Evolutionary conservation across 306 rosid species (phyloP).

Genomic region (Vigna hirtella): DNA sequence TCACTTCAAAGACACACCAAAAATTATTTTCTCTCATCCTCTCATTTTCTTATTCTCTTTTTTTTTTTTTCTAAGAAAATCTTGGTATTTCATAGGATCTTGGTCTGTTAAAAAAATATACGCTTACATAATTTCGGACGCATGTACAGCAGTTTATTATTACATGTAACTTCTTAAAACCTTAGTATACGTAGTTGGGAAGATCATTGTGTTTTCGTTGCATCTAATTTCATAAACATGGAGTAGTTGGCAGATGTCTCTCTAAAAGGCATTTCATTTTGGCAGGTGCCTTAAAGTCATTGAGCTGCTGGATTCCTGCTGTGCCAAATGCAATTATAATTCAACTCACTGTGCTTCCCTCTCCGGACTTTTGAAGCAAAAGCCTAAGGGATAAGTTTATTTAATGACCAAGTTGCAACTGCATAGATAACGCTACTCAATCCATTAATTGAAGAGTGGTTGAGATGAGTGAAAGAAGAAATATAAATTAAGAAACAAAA

Average conservation of each 20-base stretch:
- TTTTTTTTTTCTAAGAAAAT: no score
- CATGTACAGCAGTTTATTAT: constrained; percentile 1
- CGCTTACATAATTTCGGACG: no score
- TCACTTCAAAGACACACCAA: no score
- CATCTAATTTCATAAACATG: not conserved
- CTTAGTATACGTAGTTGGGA: not conserved
- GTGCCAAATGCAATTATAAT: constrained; percentile 72
- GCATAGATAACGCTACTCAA: no score
- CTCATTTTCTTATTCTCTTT: no score
- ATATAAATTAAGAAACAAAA: no score
- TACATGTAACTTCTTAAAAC: not conserved
- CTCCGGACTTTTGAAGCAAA: constrained; percentile 80
- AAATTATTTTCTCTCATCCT: no score
- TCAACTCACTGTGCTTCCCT: constrained; percentile 95
- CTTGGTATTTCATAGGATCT: no score
- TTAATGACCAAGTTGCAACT: not conserved
- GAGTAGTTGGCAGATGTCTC: not conserved
- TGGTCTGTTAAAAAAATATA: no score
- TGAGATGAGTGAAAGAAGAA: no score
- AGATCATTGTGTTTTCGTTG: not conserved
- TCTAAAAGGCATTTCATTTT: constrained; percentile 13
- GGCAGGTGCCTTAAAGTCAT: constrained; percentile 74
- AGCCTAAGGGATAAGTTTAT: constrained; percentile 46
- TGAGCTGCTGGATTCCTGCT: constrained; percentile 75
- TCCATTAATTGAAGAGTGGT: no score